Evolutionary conservation across 768 basidiomycete genomes (phyloP), one percentile per base, ranked within the genome.

Genomic region (Naematelia encephala): DNA sequence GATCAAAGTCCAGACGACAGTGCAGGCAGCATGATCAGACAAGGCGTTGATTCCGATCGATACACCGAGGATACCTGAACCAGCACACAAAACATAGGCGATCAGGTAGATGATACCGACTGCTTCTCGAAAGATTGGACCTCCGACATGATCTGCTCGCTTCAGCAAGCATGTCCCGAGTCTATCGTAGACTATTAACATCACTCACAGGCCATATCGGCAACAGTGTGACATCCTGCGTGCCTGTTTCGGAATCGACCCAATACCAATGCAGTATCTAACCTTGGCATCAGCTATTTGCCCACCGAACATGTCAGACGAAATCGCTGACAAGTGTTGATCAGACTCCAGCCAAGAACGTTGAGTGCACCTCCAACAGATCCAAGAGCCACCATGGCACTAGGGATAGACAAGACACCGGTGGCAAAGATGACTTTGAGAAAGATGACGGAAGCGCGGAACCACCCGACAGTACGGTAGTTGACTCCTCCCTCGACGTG

Each of bases 21-120:
- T 63, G 48, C 66, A 67, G 14, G 66, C 59, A 1, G 55, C 66
- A 51, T 67, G 66, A 50, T 50, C 47, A 1, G 66, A 58, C 2
- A 67, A 44, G 13, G 66, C 56, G 54, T 67, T 67, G 47, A 67
- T 46, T 25, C 54, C 66, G 56, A 67, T 59, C 1, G 62, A 61
- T 21, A 56, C 34, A 34, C 59, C 66, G 51, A 67, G 48, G 23
- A 61, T 48, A 46, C 54, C 60, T 8, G 60, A 56, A 26, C 60
- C 60, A 10, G 58, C 58, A 26, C 58, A 59, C 10, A 59, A 45
- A 45, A 54, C 52, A 45, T 54, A 59, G 21, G 58, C 58, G 28
- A 59, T 49, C 27, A 59, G 51, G 51, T 59, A 59, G 13, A 59
- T 42, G 2, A 30, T 51, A 42, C 58, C 58, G 52, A 59, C 58